Evolutionary conservation across 495 filamentous ascomycete genomes (phyloP), one percentile per base, ranked within the genome.

Genomic region (Chaetomidium leptoderma): DNA sequence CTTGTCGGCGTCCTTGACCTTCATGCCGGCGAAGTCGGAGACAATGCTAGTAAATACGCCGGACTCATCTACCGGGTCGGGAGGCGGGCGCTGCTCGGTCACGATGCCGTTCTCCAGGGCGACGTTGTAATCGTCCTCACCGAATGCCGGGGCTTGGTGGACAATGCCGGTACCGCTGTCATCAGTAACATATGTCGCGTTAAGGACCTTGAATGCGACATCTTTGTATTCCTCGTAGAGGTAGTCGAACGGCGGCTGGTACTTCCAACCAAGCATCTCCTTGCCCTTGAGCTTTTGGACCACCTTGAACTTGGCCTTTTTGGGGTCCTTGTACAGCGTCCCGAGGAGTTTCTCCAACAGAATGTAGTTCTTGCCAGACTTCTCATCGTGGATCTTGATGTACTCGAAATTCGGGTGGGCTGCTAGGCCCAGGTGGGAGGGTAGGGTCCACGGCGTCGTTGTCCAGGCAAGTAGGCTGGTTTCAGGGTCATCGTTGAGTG

Each of bases 101-200:
- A 97, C 88, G 44, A 97, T 80, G 46, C 92, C 93, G 48, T 80
- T 72, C 57, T 88, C 83, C 58, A 92, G 63, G 3, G 89, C 90
- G 40, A 92, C 83, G 60, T 84, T 85, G 77, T 96, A 98, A 84
- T 98, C 93, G 55, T 97, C 93, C 72, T 96, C 91, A 78, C 93
- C 93, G 69, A 92, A 97, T 0, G 91, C 91, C 11, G 95, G 95
- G 13, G 95, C 81, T 71, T 97, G 92, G 73, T 98, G 93, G 26
- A 98, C 93, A 52, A 98, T 86, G 66, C 93, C 93, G 24, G 91
- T 91, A 83, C 93, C 93, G 66, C 89, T 91, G 58, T 96, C 92
- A 23, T 89, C 83, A 19, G 90, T 95, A 44, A 97, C 95, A 70
- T 98, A 97, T 3, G 77, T 83, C 32, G 89, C 93, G 61, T 89